Evolutionary conservation across 495 filamentous ascomycete species (phyloP).

Genomic region (Penicillium cosmopolitanum): DNA sequence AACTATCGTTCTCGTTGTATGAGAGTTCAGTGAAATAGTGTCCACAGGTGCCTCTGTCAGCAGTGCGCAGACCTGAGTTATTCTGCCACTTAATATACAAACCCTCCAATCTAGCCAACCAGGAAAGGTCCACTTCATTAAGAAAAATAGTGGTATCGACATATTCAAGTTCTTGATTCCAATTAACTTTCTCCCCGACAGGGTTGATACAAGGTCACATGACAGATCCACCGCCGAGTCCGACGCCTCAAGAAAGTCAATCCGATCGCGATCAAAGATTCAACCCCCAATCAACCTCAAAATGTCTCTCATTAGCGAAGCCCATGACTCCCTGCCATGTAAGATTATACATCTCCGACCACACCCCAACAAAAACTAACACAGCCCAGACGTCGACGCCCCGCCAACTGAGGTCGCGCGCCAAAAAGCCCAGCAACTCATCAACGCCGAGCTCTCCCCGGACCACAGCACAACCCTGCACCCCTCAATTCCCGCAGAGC

Average conservation of each 20-base stretch:
- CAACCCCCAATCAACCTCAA: slow-evolving; percentile 14
- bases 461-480: slow-evolving; percentile 42
- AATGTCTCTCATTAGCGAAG: slow-evolving; percentile 72
- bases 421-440: slow-evolving; percentile 62
- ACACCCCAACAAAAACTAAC: slow-evolving; percentile 16
- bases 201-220: slow-evolving; percentile 3
- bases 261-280: slow-evolving; percentile 3
- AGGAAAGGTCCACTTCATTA: neutral
- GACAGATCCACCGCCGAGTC: neutral
- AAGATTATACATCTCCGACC: slow-evolving; percentile 19
- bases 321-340: slow-evolving; percentile 88
- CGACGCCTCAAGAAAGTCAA: slow-evolving; percentile 4
- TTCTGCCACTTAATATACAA: neutral
- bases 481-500: slow-evolving; percentile 42
- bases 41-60: too few species aligned
- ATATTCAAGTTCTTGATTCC: neutral
- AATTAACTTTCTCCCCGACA: neutral
- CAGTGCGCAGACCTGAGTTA: neutral
- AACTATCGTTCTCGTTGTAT: neutral
- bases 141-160: neutral
- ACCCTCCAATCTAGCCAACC: neutral
- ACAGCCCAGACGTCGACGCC: slow-evolving; percentile 66
- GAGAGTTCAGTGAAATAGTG: neutral
- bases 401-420: slow-evolving; percentile 64
- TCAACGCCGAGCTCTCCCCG: slow-evolving; percentile 63